Percentiles rank a stretch among this genome's conserved stretches.
phyloP scores from a whole-genome alignment of 2,329 filamentous ascomycete genomes.

The Colletotrichum cereale region DNA sequence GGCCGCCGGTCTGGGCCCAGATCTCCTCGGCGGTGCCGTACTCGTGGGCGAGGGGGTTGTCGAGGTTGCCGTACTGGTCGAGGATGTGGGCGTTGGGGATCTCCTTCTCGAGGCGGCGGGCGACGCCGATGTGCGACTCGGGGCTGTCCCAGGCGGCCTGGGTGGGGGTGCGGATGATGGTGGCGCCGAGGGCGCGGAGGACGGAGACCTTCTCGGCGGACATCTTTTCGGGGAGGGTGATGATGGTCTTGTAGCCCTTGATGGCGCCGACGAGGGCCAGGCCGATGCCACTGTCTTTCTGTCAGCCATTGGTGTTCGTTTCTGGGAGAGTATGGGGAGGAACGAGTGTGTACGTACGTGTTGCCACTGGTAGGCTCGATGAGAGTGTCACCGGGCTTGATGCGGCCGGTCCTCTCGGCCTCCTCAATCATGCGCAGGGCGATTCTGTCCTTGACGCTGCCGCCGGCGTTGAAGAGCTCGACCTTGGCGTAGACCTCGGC shows the following conservation, averaged over 20 bases:
- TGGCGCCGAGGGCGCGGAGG: slow-evolving; percentile 91
- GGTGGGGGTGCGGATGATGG: slow-evolving; percentile 97
- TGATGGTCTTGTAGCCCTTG: slow-evolving; percentile 98
- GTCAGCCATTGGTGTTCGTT: slow-evolving; percentile 44
- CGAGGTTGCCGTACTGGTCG: slow-evolving; percentile 92
- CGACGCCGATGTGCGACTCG: slow-evolving; percentile 97
- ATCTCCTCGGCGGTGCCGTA: slow-evolving; percentile 96
- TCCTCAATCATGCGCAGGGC: slow-evolving; percentile 97
- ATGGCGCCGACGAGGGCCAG: slow-evolving; percentile 93
- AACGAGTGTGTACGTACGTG: slow-evolving; percentile 64
- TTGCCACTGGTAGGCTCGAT: slow-evolving; percentile 99
- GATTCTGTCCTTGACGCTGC: slow-evolving; percentile 95
- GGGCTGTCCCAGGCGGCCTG: slow-evolving; percentile 95
- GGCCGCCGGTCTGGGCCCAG: slow-evolving; percentile 89
- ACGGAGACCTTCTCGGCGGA: slow-evolving; percentile 98
- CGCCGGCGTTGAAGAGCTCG: slow-evolving; percentile 94
- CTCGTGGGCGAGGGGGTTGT: slow-evolving; percentile 96
- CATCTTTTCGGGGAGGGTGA: slow-evolving; percentile 99
- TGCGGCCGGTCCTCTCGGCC: slow-evolving; percentile 89
- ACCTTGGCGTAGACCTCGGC: slow-evolving; percentile 91
- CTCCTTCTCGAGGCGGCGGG: slow-evolving; percentile 89
- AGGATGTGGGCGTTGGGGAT: slow-evolving; percentile 97
- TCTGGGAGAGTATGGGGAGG: neutral
- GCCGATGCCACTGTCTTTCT: slow-evolving; percentile 77
- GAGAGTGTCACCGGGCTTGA: slow-evolving; percentile 96